Percentiles rank a stretch among this genome's conserved stretches.
These are phyloP conservation scores for Pythium brassicae DNA, from an alignment of 352 stramenopile species.

Conservation along the genomic window DNA sequence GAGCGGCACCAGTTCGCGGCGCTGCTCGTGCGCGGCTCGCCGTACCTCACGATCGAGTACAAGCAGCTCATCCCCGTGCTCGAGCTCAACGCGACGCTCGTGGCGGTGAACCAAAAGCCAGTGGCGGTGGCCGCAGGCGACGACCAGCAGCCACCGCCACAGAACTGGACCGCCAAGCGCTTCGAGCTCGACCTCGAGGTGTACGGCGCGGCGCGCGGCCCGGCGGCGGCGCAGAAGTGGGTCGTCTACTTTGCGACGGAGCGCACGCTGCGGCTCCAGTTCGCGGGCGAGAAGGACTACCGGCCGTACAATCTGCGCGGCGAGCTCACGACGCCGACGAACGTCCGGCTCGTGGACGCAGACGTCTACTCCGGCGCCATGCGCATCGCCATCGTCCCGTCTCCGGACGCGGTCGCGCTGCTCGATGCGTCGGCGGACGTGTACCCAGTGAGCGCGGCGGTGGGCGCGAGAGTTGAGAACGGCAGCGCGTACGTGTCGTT, in stretches of 20 bases:
- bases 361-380: slow-evolving; percentile 57
- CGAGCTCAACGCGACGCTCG: slow-evolving; percentile 61
- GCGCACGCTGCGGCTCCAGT: slow-evolving; percentile 62
- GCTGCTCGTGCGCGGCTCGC: slow-evolving; percentile 55
- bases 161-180: slow-evolving; percentile 48
- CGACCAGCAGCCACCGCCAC: slow-evolving; percentile 14
- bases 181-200: slow-evolving; percentile 73
- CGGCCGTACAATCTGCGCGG: slow-evolving; percentile 57
- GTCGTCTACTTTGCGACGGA: slow-evolving; percentile 65
- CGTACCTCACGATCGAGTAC: slow-evolving; percentile 84
- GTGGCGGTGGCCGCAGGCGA: slow-evolving; percentile 18
- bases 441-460: slow-evolving; percentile 41
- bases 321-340: slow-evolving; percentile 68
- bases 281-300: slow-evolving; percentile 65
- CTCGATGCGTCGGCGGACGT: slow-evolving; percentile 52
- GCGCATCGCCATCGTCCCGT: slow-evolving; percentile 57
- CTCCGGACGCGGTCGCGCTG: slow-evolving; percentile 17
- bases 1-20: slow-evolving; percentile 14
- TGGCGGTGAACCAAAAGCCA: slow-evolving; percentile 44
- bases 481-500: slow-evolving; percentile 37
- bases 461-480: slow-evolving; percentile 34
- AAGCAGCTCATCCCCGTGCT: slow-evolving; percentile 57
- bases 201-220: slow-evolving; percentile 35
- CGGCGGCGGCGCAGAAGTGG: slow-evolving; percentile 46
- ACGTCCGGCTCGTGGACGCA: slow-evolving; percentile 58